Percentiles rank a stretch among this genome's conserved stretches.
Conservation (phyloP, 129 eudicot genomes). For the Logfia minima region DNA sequence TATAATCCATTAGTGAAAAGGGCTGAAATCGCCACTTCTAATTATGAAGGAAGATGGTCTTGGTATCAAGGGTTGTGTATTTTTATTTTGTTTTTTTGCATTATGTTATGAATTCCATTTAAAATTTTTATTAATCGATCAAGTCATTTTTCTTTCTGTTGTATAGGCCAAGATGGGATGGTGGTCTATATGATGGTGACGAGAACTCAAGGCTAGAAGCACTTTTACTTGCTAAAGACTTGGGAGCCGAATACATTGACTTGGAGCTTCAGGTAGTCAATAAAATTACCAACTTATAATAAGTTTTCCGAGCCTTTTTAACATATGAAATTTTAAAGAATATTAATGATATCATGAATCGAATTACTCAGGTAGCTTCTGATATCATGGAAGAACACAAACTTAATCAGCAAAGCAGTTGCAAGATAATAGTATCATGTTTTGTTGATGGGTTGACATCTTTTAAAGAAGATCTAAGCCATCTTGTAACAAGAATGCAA, state of each 20-base stretch:
- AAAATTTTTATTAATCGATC: background rate
- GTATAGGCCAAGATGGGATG: constrained; percentile 62
- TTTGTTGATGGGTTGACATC: constrained; percentile 43
- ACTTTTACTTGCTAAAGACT: constrained; percentile 63
- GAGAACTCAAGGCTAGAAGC: constrained; percentile 45
- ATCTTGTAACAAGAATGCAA: constrained; percentile 60
- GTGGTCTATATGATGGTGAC: constrained; percentile 55
- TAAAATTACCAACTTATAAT: background rate
- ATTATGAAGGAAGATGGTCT: too few species aligned
- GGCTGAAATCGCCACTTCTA: too few species aligned
- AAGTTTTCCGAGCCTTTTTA: background rate
- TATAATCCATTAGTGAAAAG: too few species aligned
- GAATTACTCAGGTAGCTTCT: constrained; percentile 53
- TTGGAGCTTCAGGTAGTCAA: constrained; percentile 62
- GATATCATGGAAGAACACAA: constrained; percentile 45
- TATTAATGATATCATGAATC: background rate
- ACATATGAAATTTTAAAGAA: background rate
- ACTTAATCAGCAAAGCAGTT: constrained; percentile 32
- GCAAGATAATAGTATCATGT: constrained; percentile 74
- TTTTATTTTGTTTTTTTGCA: background rate
- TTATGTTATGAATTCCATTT: background rate
- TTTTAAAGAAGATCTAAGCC: constrained; percentile 52
- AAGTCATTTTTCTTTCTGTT: background rate
- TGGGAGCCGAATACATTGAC: constrained; percentile 85
- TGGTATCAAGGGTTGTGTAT: too few species aligned